A percentile compares a stretch with the other conserved stretches of the same genome.
phyloP scores from a whole-genome alignment of 2,329 filamentous ascomycete genomes.

The Fusarium praegraminearum region DNA sequence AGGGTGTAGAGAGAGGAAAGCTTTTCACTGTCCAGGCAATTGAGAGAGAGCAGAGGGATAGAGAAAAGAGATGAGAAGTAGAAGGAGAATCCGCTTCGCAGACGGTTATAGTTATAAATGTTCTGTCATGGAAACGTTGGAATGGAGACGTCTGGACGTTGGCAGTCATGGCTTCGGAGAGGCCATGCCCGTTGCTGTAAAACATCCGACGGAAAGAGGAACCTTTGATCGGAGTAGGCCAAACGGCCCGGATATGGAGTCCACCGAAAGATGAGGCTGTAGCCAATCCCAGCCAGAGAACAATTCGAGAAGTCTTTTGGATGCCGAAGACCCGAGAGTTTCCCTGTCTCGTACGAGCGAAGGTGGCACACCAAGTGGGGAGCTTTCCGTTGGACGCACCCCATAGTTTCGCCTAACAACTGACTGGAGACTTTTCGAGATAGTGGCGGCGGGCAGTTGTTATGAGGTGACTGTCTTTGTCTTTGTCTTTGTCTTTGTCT shows the following conservation, averaged over 20 bases:
- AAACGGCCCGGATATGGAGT: constrained; percentile 41
- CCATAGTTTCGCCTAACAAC: constrained; percentile 24
- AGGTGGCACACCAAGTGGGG: constrained; percentile 29
- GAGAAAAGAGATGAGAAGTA: constrained; percentile 15
- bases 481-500: neutral
- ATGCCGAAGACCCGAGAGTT: constrained; percentile 39
- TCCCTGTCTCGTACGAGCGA: constrained; percentile 41
- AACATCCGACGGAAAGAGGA: constrained; percentile 39
- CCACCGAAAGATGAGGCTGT: constrained; percentile 12
- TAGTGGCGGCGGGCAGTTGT: constrained; percentile 13
- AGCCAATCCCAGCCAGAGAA: neutral
- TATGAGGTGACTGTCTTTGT: constrained; percentile 5
- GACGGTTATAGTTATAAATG: constrained; percentile 26
- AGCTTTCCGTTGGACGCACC: constrained; percentile 10
- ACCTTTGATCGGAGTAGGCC: constrained; percentile 32
- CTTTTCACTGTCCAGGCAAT: constrained; percentile 16
- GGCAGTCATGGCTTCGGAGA: constrained; percentile 8
- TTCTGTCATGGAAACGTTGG: constrained; percentile 31
- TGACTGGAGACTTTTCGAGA: constrained; percentile 20
- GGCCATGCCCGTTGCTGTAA: constrained; percentile 32
- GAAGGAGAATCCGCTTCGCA: constrained; percentile 16
- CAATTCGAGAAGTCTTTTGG: constrained; percentile 45
- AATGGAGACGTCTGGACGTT: neutral
- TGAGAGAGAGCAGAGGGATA: neutral
- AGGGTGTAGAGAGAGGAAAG: neutral